phyloP scores from a whole-genome alignment of 176 grass and related monocot genomes.

The Aegilops bicornis region DNA sequence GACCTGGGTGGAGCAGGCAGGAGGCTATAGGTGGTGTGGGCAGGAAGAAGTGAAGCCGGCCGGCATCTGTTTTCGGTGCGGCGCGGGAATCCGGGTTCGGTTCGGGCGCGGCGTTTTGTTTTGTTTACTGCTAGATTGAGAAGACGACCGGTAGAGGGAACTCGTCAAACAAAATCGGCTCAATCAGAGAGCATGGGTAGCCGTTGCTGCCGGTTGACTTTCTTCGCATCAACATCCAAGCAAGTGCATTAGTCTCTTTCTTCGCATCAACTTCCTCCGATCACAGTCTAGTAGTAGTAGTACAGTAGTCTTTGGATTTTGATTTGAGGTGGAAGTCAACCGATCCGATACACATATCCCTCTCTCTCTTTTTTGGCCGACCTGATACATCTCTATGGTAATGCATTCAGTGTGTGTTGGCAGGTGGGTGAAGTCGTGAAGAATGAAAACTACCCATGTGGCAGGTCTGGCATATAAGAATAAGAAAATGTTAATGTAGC shows the following conservation, averaged over 20 bases:
- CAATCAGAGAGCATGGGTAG: neutral
- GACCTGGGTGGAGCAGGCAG: neutral
- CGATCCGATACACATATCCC: too few species aligned
- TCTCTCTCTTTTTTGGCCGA: too few species aligned
- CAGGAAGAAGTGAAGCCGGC: neutral
- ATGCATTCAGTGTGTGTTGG: neutral
- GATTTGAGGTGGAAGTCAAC: neutral
- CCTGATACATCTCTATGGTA: too few species aligned
- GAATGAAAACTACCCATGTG: neutral
- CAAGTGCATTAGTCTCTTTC: neutral
- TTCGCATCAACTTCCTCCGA: too few species aligned
- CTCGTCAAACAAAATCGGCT: slow-evolving; percentile 18
- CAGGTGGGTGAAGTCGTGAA: neutral
- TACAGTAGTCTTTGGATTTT: neutral
- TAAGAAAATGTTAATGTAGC: too few species aligned
- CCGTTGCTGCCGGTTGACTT: slow-evolving; percentile 15
- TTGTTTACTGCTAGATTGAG: neutral
- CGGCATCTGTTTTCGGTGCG: neutral
- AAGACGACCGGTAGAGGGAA: neutral
- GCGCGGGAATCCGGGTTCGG: slow-evolving; percentile 15
- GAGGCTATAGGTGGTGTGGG: neutral
- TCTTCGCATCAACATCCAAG: neutral
- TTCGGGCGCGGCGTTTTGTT: slow-evolving; percentile 15
- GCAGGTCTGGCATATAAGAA: too few species aligned
- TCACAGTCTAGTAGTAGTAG: too few species aligned